Evolutionary conservation across 73 alveolate genomes (phyloP).

Genomic region (Stentor roeselii): DNA sequence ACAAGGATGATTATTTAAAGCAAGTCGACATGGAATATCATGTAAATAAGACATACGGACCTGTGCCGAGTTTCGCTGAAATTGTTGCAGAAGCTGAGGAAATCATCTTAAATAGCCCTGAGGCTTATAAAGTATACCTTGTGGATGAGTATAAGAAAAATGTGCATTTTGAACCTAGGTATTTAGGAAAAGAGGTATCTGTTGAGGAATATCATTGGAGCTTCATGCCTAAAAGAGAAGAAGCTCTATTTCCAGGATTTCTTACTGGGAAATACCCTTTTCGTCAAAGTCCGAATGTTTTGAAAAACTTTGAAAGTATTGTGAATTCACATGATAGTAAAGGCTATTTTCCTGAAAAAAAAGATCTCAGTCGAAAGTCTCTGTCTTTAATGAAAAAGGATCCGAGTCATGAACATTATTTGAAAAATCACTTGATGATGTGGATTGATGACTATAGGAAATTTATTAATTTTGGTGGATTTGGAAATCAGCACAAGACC

Average conservation of each 20-base stretch:
- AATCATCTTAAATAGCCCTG: background rate
- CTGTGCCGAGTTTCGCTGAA: background rate
- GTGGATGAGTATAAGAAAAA: background rate
- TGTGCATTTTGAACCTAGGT: conserved; percentile 16
- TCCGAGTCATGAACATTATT: conserved; percentile 57
- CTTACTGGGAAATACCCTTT: background rate
- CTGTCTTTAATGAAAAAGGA: conserved; percentile 34
- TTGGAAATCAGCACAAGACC: background rate
- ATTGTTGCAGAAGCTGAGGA: background rate
- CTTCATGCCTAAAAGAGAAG: background rate
- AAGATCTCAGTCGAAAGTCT: background rate
- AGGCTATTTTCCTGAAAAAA: background rate
- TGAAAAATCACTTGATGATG: conserved; percentile 40
- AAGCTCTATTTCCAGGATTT: background rate
- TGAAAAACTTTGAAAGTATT: background rate
- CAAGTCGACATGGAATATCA: background rate
- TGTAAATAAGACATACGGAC: background rate
- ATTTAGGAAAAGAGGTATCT: background rate
- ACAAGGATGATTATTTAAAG: background rate
- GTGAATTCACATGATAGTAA: background rate
- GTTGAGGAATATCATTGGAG: background rate
- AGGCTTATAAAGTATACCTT: background rate
- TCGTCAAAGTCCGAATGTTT: background rate
- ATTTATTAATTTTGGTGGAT: background rate
- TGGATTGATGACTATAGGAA: conserved; percentile 25